Percentiles rank a stretch among this genome's conserved stretches.
Conservation (phyloP, 2,329 filamentous ascomycete species). For the Alternaria atra region DNA sequence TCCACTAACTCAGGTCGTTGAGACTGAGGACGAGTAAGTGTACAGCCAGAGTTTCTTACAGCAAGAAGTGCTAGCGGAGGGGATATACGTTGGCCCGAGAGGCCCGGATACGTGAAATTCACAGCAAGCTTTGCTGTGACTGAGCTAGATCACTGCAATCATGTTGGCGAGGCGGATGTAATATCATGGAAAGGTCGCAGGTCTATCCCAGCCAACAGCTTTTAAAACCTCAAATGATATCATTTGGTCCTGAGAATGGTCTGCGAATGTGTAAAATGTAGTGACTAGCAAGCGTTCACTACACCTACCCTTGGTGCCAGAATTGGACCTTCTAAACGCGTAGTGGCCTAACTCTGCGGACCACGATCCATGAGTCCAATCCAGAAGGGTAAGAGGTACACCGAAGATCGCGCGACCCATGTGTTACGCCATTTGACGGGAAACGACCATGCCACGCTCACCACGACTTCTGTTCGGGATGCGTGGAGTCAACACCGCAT, state of each 20-base stretch:
- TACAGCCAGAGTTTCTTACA: not conserved
- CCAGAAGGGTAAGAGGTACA: too few species aligned
- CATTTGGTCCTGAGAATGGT: not conserved
- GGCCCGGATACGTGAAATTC: not conserved
- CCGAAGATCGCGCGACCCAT: too few species aligned
- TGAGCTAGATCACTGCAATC: not conserved
- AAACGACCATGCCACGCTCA: too few species aligned
- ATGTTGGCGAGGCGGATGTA: not conserved
- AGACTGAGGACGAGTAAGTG: conserved; percentile 12
- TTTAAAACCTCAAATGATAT: not conserved
- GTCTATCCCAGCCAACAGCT: not conserved
- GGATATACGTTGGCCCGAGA: not conserved
- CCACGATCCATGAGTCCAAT: too few species aligned
- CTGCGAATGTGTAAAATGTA: not conserved
- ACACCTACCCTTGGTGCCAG: not conserved
- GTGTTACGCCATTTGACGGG: too few species aligned
- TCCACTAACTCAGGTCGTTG: conserved; percentile 14
- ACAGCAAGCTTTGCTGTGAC: not conserved
- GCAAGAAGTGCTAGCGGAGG: not conserved
- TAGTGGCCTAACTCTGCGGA: too few species aligned
- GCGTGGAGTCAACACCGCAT: too few species aligned
- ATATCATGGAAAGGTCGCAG: too few species aligned
- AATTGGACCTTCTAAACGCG: too few species aligned
- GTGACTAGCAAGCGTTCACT: not conserved
- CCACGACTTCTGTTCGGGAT: too few species aligned